Conservation (phyloP, 208 protist species). For the Leishmania turanica region DNA sequence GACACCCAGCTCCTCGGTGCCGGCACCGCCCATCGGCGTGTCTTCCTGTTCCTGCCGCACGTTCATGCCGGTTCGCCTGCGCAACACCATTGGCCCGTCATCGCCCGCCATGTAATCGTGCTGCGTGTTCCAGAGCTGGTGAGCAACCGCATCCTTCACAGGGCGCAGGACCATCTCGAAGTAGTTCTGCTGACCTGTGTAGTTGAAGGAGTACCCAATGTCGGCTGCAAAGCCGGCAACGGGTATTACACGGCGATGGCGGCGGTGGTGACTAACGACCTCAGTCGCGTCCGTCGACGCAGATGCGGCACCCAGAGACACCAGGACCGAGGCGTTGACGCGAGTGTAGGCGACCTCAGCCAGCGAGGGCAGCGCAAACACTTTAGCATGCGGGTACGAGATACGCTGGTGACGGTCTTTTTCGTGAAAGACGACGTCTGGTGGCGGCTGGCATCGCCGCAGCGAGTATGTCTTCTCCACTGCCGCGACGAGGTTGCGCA, state of each 20-base stretch:
- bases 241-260: conserved; percentile 47
- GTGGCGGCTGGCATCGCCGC: conserved; percentile 77
- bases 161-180: conserved; percentile 57
- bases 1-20: neutral
- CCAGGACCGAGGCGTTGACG: neutral
- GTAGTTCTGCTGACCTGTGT: conserved; percentile 48
- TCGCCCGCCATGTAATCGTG: conserved; percentile 21
- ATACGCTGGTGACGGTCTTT: conserved; percentile 27
- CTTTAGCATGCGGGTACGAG: conserved; percentile 7
- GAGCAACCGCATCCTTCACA: conserved; percentile 26
- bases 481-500: conserved; percentile 56
- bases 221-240: conserved; percentile 55
- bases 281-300: neutral
- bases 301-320: neutral
- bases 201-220: conserved; percentile 76
- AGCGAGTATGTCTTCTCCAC: conserved; percentile 79
- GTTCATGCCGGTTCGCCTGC: conserved; percentile 2
- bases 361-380: conserved; percentile 44
- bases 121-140: conserved; percentile 53
- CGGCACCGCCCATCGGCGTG: neutral
- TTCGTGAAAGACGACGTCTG: conserved; percentile 65
- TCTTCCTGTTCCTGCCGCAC: conserved; percentile 1
- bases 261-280: conserved; percentile 16
- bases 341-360: conserved; percentile 31
- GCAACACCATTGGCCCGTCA: conserved; percentile 24